Conservation (phyloP, 768 basidiomycete species). For the Imleria badia region DNA sequence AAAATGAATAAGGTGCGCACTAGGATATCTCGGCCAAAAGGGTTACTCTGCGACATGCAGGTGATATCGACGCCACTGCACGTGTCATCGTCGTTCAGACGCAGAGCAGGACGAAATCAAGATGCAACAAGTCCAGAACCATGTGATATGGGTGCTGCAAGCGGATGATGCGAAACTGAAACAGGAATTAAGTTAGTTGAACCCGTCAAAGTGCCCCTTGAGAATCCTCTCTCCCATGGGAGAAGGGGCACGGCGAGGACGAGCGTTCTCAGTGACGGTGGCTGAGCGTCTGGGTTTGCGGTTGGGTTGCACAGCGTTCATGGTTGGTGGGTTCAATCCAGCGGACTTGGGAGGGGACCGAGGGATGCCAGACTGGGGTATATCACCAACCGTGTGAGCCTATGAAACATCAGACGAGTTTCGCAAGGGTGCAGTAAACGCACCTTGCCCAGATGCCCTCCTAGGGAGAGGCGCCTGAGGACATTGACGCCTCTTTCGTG, state of each 20-base stretch:
- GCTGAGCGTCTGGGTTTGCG: slow-evolving; percentile 55
- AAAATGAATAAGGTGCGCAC: slow-evolving; percentile 15
- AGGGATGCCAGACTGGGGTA: slow-evolving; percentile 33
- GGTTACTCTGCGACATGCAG: slow-evolving; percentile 4
- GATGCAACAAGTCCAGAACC: slow-evolving; percentile 1
- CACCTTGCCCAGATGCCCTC: slow-evolving; percentile 58
- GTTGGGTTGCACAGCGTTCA: slow-evolving; percentile 21
- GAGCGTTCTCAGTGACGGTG: slow-evolving; percentile 48
- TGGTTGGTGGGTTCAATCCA: slow-evolving; percentile 29
- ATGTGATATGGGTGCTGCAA: slow-evolving; percentile 7
- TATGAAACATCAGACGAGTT: neutral
- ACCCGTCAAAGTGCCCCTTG: slow-evolving; percentile 90
- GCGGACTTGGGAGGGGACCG: slow-evolving; percentile 54
- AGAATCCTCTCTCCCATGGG: slow-evolving; percentile 91
- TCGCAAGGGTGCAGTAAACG: slow-evolving; percentile 19
- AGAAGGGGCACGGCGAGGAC: slow-evolving; percentile 68
- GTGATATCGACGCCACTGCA: slow-evolving; percentile 14
- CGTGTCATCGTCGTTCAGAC: slow-evolving; percentile 1
- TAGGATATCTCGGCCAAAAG: slow-evolving; percentile 22
- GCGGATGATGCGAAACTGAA: neutral
- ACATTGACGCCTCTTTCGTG: slow-evolving; percentile 70
- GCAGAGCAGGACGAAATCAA: neutral
- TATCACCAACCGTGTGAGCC: no score
- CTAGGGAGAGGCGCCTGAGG: slow-evolving; percentile 73
- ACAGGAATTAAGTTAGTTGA: slow-evolving; percentile 51